phyloP scores from a whole-genome alignment of 176 grass and related monocot species.

The Luzula sylvatica region DNA sequence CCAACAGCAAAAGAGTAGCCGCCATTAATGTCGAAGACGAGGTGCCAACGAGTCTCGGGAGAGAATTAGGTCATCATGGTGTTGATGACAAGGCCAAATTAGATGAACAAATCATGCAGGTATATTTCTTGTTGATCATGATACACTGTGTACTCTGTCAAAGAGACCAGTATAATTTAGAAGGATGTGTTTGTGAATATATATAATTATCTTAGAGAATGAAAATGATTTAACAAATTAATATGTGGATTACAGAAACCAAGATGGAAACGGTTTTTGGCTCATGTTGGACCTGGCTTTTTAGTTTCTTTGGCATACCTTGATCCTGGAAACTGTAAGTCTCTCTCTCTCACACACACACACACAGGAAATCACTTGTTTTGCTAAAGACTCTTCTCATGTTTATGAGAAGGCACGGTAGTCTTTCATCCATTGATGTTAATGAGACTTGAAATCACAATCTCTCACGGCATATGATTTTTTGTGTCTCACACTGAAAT shows the following conservation, averaged over 20 bases:
- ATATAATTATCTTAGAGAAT: not conserved
- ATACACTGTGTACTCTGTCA: no score
- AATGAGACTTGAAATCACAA: no score
- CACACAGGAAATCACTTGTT: no score
- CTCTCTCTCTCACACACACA: constrained; percentile 2
- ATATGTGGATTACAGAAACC: constrained; percentile 20
- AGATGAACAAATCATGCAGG: constrained; percentile 7
- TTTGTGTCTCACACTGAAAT: no score
- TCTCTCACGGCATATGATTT: no score
- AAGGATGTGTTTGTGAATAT: no score
- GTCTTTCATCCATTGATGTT: no score
- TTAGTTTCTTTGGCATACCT: constrained; percentile 75
- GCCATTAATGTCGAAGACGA: not conserved
- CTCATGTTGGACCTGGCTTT: constrained; percentile 73
- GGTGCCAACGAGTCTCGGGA: not conserved
- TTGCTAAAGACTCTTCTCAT: no score
- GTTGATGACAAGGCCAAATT: constrained; percentile 5
- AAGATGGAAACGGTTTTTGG: constrained; percentile 53
- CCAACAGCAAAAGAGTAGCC: constrained; percentile 16
- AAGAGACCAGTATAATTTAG: no score
- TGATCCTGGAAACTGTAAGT: constrained; percentile 71
- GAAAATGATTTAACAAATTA: not conserved
- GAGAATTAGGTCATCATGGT: constrained; percentile 8
- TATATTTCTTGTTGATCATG: not conserved
- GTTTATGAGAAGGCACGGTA: no score